These are phyloP conservation scores for Fusarium equiseti DNA, from an alignment of 2,329 filamentous ascomycete genomes.

Conservation along the genomic window DNA sequence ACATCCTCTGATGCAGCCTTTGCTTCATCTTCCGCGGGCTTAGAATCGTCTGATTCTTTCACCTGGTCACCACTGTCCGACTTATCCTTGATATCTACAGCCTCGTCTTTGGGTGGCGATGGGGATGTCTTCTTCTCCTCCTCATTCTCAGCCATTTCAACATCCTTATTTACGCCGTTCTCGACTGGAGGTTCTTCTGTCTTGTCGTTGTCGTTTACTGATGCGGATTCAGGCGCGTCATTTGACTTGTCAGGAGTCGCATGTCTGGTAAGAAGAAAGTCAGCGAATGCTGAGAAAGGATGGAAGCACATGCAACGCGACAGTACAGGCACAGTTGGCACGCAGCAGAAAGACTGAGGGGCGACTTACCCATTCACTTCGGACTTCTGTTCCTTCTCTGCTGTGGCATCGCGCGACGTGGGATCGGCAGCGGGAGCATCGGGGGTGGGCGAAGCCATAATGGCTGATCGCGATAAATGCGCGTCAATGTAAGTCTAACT, in stretches of 20 bases:
- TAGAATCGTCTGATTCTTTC: conserved; percentile 13
- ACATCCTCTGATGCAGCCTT: conserved; percentile 20
- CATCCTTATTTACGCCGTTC: conserved; percentile 46
- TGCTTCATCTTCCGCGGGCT: conserved; percentile 8
- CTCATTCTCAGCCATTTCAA: conserved; percentile 39
- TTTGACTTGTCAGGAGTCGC: conserved; percentile 43
- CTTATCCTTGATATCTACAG: conserved; percentile 26
- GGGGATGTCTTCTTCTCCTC: conserved; percentile 28
- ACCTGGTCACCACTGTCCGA: conserved; percentile 26
- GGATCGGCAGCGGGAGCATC: conserved; percentile 58
- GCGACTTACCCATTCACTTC: conserved; percentile 56
- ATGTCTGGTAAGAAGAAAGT: conserved; percentile 46
- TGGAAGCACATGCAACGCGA: conserved; percentile 13
- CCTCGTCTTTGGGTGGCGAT: conserved; percentile 17
- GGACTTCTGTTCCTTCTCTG: conserved; percentile 50
- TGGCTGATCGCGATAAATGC: conserved; percentile 59
- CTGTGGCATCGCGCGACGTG: conserved; percentile 57
- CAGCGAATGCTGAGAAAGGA: conserved; percentile 38
- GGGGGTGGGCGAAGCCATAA: conserved; percentile 64
- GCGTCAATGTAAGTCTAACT: conserved; percentile 45
- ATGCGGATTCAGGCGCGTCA: conserved; percentile 40
- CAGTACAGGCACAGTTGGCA: conserved; percentile 18
- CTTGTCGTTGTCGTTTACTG: conserved; percentile 45
- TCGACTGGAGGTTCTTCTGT: conserved; percentile 34
- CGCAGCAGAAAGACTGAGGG: conserved; percentile 12